These are phyloP conservation scores for Chaetomium cochliodes DNA, from an alignment of 495 filamentous ascomycete genomes.

Conservation along the genomic window DNA sequence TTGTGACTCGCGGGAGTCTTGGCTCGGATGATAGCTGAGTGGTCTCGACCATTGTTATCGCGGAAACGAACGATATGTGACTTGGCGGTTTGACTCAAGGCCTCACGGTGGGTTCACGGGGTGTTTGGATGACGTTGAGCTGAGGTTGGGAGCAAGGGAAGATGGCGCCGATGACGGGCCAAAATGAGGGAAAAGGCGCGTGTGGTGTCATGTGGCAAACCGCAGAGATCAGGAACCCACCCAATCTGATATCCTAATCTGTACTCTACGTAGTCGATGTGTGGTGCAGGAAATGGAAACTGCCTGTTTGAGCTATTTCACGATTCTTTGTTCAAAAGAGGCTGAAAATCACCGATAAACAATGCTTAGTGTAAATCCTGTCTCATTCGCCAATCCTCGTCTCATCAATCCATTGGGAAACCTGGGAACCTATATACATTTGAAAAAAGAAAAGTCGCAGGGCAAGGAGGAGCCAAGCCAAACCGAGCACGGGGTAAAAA, in stretches of 20 bases:
- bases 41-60: constrained; percentile 36
- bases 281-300: neutral
- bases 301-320: neutral
- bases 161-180: neutral
- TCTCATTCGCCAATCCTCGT: constrained; percentile 35
- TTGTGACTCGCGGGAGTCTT: constrained; percentile 57
- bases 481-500: constrained; percentile 20
- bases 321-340: neutral
- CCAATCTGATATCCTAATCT: neutral
- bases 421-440: constrained; percentile 32
- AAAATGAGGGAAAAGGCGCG: neutral
- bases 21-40: constrained; percentile 27
- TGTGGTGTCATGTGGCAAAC: constrained; percentile 10
- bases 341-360: neutral
- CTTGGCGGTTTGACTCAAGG: neutral
- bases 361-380: constrained; percentile 16
- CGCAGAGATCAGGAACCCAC: neutral
- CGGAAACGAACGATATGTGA: neutral
- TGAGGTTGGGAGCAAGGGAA: neutral
- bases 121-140: constrained; percentile 1
- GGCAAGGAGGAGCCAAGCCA: constrained; percentile 15
- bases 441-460: constrained; percentile 19
- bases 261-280: neutral
- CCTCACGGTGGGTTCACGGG: neutral
- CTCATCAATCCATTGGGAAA: constrained; percentile 33